A percentile compares a stretch with the other conserved stretches of the same genome.
Evolutionary conservation across 1,139 yeast species (phyloP).

Genomic region (Scheffersomyces titani): DNA sequence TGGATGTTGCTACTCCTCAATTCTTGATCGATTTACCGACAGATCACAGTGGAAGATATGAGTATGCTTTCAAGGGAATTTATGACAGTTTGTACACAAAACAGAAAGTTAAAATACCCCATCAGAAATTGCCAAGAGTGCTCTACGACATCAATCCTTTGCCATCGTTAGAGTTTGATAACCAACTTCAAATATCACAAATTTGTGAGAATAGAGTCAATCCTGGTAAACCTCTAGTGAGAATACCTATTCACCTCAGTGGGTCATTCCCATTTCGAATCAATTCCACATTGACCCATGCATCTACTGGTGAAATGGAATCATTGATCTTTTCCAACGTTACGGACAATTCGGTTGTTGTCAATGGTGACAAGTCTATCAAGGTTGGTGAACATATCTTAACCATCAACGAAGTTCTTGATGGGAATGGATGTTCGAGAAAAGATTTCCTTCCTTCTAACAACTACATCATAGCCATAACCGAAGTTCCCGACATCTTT

Average conservation of each 20-base stretch:
- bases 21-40: slow-evolving; percentile 36
- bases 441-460: slow-evolving; percentile 38
- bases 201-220: slow-evolving; percentile 59
- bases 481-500: slow-evolving; percentile 73
- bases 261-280: slow-evolving; percentile 71
- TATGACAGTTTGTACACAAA: slow-evolving; percentile 68
- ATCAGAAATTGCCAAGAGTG: slow-evolving; percentile 39
- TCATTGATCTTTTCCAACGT: slow-evolving; percentile 15
- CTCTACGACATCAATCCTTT: slow-evolving; percentile 61
- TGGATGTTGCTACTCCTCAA: slow-evolving; percentile 29
- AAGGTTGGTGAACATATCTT: slow-evolving; percentile 58
- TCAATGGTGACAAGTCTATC: slow-evolving; percentile 5
- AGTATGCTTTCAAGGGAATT: slow-evolving; percentile 60
- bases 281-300: slow-evolving; percentile 52
- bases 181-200: slow-evolving; percentile 47
- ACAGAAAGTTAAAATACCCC: slow-evolving; percentile 30
- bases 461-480: slow-evolving; percentile 52
- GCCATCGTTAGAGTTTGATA: slow-evolving; percentile 58
- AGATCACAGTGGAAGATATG: slow-evolving; percentile 54
- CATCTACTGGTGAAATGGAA: slow-evolving; percentile 18
- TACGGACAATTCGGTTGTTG: slow-evolving; percentile 9
- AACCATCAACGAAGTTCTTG: slow-evolving; percentile 57
- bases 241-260: slow-evolving; percentile 53
- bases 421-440: slow-evolving; percentile 69
- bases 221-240: slow-evolving; percentile 32